Evolutionary conservation across 768 basidiomycete species (phyloP), one percentile per base, ranked within the genome.

Genomic region (Candolleomyces aberdarensis): DNA sequence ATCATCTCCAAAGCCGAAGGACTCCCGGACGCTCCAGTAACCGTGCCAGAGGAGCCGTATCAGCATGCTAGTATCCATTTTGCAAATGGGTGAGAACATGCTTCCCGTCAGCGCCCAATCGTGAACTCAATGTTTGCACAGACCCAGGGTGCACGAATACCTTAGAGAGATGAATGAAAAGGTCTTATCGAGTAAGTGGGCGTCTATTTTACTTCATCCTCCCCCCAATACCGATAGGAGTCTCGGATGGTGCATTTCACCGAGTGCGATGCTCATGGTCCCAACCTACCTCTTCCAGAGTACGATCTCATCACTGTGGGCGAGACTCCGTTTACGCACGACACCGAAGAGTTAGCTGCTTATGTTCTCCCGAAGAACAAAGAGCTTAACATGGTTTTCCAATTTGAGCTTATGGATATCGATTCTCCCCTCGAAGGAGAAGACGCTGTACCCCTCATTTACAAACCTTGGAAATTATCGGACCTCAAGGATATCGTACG

Each of bases 131-230:
- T 36, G 36, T 36, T 11, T 36, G 8, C 11, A 19, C 66, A 88
- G 88, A 2, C 88, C 87, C 5, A 76, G 75, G 10, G 84, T 89
- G 0, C 87, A 89, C 65, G 84, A 89, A 59, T 91, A 80, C 66
- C 67, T 92, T 50, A 76, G 81, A 64, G 84, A 91, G 72, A 88
- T 92, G 86, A 70, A 86, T 59, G 57, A 64, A 39, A 78, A 85
- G 63, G 85, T 90, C 4, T 75, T 89, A 15, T 83, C 83, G 10
- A 74, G 85, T 87, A 65, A 62, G 84, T 75, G 32, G 14, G 14
- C 17, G 29, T 36, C 36, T 36, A 36, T 17, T 5, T 53, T 15
- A 11, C 41, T 11, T 43, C n/a, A 1, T 52, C 31, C 20, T 1
- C 10, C 9, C 31, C n/a, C 13, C 22, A 22, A 20, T 29, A 20